phyloP scores from a whole-genome alignment of 164 flowering plant species.

The Protea cynaroides region DNA sequence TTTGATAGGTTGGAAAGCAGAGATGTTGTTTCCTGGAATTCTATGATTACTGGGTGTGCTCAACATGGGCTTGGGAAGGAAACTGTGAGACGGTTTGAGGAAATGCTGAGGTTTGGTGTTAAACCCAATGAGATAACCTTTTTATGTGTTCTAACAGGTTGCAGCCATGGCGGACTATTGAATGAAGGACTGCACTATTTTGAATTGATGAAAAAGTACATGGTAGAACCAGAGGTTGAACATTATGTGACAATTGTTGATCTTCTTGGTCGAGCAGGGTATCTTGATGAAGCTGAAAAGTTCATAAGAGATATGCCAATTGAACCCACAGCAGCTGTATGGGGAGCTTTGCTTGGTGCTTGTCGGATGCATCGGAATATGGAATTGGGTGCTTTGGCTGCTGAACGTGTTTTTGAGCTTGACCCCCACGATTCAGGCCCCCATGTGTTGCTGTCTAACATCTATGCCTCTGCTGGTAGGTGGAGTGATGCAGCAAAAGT shows the following conservation, averaged over 20 bases:
- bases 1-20: constrained; percentile 44
- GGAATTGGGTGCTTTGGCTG: constrained; percentile 58
- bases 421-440: constrained; percentile 63
- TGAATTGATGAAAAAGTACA: constrained; percentile 43
- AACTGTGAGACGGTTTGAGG: constrained; percentile 34
- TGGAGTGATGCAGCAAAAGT: constrained; percentile 50
- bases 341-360: constrained; percentile 69
- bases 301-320: constrained; percentile 54
- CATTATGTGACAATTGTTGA: constrained; percentile 67
- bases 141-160: constrained; percentile 63
- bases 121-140: constrained; percentile 54
- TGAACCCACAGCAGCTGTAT: constrained; percentile 49
- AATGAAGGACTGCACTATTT: constrained; percentile 50
- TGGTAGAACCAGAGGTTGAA: constrained; percentile 35
- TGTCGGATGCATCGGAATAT: constrained; percentile 62
- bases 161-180: constrained; percentile 61
- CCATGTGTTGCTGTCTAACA: constrained; percentile 48
- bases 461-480: constrained; percentile 60
- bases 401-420: constrained; percentile 54
- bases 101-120: constrained; percentile 41
- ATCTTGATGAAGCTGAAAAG: constrained; percentile 36
- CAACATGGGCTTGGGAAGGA: constrained; percentile 61
- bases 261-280: constrained; percentile 66
- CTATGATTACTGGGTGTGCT: constrained; percentile 63
- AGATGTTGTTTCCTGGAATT: constrained; percentile 68